Base-by-base conservation (phyloP, 106 monocot species). In the Narthecium ossifragum region DNA sequence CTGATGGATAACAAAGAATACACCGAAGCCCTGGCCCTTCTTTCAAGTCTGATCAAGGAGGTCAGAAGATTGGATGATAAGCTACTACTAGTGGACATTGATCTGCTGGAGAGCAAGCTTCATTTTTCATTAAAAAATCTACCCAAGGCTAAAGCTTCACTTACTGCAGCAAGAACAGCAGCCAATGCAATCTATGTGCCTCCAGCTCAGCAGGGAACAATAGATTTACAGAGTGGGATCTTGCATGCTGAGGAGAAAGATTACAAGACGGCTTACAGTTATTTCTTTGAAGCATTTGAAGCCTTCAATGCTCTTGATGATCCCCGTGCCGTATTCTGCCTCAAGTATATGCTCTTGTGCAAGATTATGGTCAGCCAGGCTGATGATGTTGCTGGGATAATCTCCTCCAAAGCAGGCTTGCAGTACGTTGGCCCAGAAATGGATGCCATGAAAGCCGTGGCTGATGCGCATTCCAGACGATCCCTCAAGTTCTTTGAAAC, bases 321-420 rank as follows among this genome's bases (percentile, higher is more conserved):
- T 53, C 83, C 90, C 4, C 52, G 83, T 2, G 89, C 94, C 0
- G 80, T 96, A 22, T 90, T 80, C 52, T 78, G 94, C 56, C 75
- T 96, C 48, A 96, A 96, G 37, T 96, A 96, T 80, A 96, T 96
- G 94, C 89, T 96, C 8, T 63, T 96, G 38, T 90, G 94, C 80
- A 96, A 96, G 80, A 94, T 94, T 33, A 94, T 94, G 94, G 94
- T 94, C 14, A 83, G 53, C 60, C 89, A 94, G 53, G 82, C 94
- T 9, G 89, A 89, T 71, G 94, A 86, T 70, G 94, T 94, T 41
- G 80, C 89, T 1, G 82, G 94, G 8, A 85, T 94, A 61, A 94
- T 94, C 21, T 85, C 85, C 11, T 89, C 93, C 5, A 94, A 89
- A 75, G 94, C 89, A 8, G 94, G 94, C 3, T 54, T 94, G 59